Evolutionary conservation across 768 basidiomycete genomes (phyloP), one percentile per base, ranked within the genome.

Genomic region (Hebeloma cylindrosporum): DNA sequence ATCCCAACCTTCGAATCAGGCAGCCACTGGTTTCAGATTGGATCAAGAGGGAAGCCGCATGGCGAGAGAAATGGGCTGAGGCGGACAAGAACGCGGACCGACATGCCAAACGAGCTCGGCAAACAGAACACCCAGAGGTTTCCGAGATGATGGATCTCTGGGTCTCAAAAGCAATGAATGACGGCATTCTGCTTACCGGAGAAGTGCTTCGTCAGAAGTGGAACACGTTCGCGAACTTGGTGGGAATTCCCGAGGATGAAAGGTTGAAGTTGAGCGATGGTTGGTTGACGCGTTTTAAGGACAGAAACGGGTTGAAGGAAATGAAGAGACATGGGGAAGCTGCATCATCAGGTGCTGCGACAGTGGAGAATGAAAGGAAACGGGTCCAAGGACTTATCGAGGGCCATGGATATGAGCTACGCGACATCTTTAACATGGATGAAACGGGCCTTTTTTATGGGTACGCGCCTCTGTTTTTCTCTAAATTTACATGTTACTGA

Each of bases 391-490:
- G 59, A 16, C 27, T 70, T 1, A 63, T 69, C 6, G 37, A 51
- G 28, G 49, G 62, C 9, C n/a, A 40, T 44, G 53, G 56, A 0
- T 71, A 67, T 44, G 13, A 43, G 28, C 39, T 47, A 4, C 34
- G 44, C 13, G 64, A 72, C 43, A 58, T 66, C 13, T 72, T 64
- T 29, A 72, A 71, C 46, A 57, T 61, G 48, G 68, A 72, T 46
- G 61, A 71, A 41, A 64, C 63, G 0, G 56, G 63, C 0, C 49
- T 68, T 1, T 70, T 69, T 45, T 69, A 61, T 60, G 65, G 28
- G 56, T 69, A n/a, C n/a, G n/a, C n/a, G n/a, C n/a, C n/a, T n/a
- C n/a, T n/a, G n/a, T n/a, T n/a, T n/a, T n/a, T n/a, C n/a, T n/a
- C n/a, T n/a, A n/a, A n/a, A n/a, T n/a, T n/a, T n/a, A n/a, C n/a